Evolutionary conservation across 305 asterid species (phyloP).

Genomic region (Coffea humblotiana): DNA sequence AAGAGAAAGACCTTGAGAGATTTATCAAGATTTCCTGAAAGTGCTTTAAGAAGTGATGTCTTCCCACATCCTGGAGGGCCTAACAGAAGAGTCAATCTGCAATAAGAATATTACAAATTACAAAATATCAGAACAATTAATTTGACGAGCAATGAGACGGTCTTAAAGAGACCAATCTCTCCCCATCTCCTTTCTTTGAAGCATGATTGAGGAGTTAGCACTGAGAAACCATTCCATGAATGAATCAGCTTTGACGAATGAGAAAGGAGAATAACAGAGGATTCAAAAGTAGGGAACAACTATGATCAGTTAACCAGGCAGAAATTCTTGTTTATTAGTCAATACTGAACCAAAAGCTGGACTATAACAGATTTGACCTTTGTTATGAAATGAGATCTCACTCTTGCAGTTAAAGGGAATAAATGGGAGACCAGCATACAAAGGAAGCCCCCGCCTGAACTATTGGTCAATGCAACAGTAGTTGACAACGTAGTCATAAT

Average conservation of each 20-base stretch:
- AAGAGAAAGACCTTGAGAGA: constrained; percentile 40
- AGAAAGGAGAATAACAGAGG: too few species aligned
- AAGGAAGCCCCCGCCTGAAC: neutral
- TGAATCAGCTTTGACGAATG: neutral
- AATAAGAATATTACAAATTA: constrained; percentile 1
- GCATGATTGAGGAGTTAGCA: neutral
- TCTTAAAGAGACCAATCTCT: neutral
- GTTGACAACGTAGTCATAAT: neutral
- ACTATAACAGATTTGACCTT: neutral
- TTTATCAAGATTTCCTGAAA: constrained; percentile 64
- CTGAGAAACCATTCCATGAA: neutral
- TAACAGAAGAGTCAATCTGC: constrained; percentile 68
- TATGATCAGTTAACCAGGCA: neutral
- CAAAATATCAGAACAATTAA: neutral
- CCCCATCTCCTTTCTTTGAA: neutral
- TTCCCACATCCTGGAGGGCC: constrained; percentile 89
- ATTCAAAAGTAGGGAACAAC: neutral
- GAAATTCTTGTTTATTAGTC: neutral
- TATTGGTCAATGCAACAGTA: neutral
- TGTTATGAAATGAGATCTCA: neutral
- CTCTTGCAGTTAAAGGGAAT: neutral
- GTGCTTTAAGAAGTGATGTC: constrained; percentile 64
- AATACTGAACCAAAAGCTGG: neutral
- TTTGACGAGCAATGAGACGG: neutral
- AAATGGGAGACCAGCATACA: neutral